A percentile compares a stretch with the other conserved stretches of the same genome.
phyloP scores from a whole-genome alignment of 495 filamentous ascomycete genomes.

The Penicillium paxilli region DNA sequence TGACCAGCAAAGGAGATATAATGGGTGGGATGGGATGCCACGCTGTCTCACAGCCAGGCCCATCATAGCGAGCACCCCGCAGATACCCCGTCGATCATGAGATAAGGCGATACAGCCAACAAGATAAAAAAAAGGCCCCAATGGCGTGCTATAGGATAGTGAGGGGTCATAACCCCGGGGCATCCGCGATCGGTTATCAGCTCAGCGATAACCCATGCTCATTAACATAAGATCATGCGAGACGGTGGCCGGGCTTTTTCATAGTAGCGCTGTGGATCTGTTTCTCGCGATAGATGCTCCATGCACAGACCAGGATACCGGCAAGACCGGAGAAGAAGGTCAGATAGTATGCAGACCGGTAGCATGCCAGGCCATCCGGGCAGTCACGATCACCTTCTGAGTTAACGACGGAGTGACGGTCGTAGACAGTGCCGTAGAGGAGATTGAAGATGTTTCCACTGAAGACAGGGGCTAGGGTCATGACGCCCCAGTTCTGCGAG shows the following conservation, averaged over 20 bases:
- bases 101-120: neutral
- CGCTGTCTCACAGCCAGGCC: too few relatives aligned
- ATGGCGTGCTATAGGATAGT: neutral
- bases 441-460: constrained; percentile 91
- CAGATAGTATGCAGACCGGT: constrained; percentile 75
- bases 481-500: constrained; percentile 89
- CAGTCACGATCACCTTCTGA: constrained; percentile 72
- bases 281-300: constrained; percentile 73
- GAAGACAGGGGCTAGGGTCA: constrained; percentile 84
- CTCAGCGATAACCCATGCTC: neutral
- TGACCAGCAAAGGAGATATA: neutral
- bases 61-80: too few relatives aligned
- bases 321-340: constrained; percentile 75
- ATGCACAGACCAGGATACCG: constrained; percentile 69
- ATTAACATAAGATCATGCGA: constrained; percentile 26
- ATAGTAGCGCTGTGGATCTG: constrained; percentile 24
- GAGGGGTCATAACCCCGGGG: neutral
- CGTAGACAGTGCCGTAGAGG: constrained; percentile 75
- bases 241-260: constrained; percentile 37
- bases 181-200: neutral
- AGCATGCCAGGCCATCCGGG: constrained; percentile 77
- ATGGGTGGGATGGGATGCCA: too few relatives aligned
- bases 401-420: constrained; percentile 70
- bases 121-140: neutral
- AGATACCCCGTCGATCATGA: neutral